These are phyloP conservation scores for Hibiscus syriacus DNA, from an alignment of 345 rosid genomes.

Conservation along the genomic window DNA sequence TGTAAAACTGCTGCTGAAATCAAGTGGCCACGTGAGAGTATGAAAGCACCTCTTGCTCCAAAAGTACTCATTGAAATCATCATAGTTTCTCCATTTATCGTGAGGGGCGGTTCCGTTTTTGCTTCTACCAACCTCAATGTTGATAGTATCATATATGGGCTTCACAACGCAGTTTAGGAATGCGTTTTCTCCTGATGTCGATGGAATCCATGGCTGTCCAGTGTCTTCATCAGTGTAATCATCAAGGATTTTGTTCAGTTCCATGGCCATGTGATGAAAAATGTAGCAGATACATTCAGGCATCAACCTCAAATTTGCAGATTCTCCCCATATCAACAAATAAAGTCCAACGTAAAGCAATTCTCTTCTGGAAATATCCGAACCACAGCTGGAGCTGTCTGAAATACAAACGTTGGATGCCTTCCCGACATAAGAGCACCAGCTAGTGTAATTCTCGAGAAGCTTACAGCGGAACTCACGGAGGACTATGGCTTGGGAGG, in stretches of 20 bases:
- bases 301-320: slow-evolving; percentile 77
- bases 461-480: slow-evolving; percentile 60
- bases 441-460: slow-evolving; percentile 57
- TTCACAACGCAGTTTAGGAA: slow-evolving; percentile 64
- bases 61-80: slow-evolving; percentile 90
- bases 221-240: slow-evolving; percentile 81
- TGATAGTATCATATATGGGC: slow-evolving; percentile 72
- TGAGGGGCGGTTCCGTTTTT: slow-evolving; percentile 76
- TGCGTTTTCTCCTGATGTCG: slow-evolving; percentile 59
- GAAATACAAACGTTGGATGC: slow-evolving; percentile 41
- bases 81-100: slow-evolving; percentile 81
- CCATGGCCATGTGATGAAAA: slow-evolving; percentile 92
- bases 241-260: slow-evolving; percentile 65
- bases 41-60: slow-evolving; percentile 89
- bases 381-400: neutral
- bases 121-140: slow-evolving; percentile 64
- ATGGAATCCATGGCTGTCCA: slow-evolving; percentile 69
- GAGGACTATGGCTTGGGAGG: slow-evolving; percentile 56
- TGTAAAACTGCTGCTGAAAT: slow-evolving; percentile 54
- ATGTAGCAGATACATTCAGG: slow-evolving; percentile 92
- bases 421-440: slow-evolving; percentile 78
- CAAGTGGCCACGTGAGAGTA: slow-evolving; percentile 83
- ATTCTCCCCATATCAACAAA: slow-evolving; percentile 86
- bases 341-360: slow-evolving; percentile 58
- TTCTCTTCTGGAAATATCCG: slow-evolving; percentile 53